Conservation (phyloP, 345 rosid genomes). For the Lagerstroemia speciosa region DNA sequence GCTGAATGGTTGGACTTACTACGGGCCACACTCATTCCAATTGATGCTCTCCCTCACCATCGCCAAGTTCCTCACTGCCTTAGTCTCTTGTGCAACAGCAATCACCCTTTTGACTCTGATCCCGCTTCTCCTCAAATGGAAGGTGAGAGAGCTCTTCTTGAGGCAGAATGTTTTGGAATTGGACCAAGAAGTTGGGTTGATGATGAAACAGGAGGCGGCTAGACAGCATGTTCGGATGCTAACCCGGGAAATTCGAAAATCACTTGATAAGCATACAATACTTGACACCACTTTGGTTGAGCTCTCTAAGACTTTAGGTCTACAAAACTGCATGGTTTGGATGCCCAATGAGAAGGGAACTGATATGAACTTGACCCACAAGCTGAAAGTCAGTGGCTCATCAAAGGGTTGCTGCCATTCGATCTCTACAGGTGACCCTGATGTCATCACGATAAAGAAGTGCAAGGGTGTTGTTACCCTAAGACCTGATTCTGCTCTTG, state of each 20-base stretch:
- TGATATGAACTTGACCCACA: slow-evolving; percentile 68
- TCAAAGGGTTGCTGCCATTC: slow-evolving; percentile 23
- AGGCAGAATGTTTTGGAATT: slow-evolving; percentile 75
- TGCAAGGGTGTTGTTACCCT: slow-evolving; percentile 54
- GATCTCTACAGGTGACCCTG: slow-evolving; percentile 45
- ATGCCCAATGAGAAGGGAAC: slow-evolving; percentile 78
- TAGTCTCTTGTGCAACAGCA: slow-evolving; percentile 84
- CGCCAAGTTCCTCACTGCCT: slow-evolving; percentile 71
- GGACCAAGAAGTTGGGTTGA: slow-evolving; percentile 85
- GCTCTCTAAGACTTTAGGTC: slow-evolving; percentile 79
- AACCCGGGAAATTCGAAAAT: slow-evolving; percentile 73
- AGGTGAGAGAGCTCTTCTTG: slow-evolving; percentile 90
- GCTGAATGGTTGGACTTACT: slow-evolving; percentile 79
- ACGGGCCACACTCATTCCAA: slow-evolving; percentile 83
- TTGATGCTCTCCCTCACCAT: slow-evolving; percentile 70
- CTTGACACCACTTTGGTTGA: slow-evolving; percentile 78
- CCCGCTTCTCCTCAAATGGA: slow-evolving; percentile 74
- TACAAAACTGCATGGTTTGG: slow-evolving; percentile 85
- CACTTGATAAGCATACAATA: slow-evolving; percentile 79
- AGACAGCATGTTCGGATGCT: slow-evolving; percentile 86
- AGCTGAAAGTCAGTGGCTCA: slow-evolving; percentile 41
- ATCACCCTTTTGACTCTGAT: slow-evolving; percentile 82
- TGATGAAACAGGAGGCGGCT: slow-evolving; percentile 83
- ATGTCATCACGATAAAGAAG: slow-evolving; percentile 54
- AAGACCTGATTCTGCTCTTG: slow-evolving; percentile 61